Conservation (phyloP, 2,329 filamentous ascomycete species). For the Pseudopyrenochaeta lycopersici region DNA sequence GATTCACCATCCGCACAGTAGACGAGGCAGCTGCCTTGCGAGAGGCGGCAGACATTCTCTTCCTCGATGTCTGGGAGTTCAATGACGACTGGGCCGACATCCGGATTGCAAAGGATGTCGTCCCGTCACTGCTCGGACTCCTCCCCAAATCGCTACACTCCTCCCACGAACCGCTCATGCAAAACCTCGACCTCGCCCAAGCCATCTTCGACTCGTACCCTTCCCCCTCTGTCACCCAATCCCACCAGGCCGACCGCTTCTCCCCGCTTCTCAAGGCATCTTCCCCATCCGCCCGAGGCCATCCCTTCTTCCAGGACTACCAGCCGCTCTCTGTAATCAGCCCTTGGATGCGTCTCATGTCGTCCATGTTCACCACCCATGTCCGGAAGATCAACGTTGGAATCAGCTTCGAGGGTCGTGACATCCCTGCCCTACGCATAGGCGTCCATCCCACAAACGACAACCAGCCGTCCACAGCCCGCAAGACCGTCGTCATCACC, state of each 20-base stretch:
- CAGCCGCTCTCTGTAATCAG: constrained; percentile 84
- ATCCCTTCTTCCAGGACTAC: constrained; percentile 89
- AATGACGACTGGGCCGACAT: constrained; percentile 86
- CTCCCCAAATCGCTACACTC: constrained; percentile 77
- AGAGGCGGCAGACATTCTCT: constrained; percentile 76
- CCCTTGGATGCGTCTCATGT: constrained; percentile 91
- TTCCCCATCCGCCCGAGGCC: constrained; percentile 58
- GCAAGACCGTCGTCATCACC: constrained; percentile 81
- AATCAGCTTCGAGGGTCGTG: constrained; percentile 85
- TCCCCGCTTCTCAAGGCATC: constrained; percentile 36
- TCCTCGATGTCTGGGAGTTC: constrained; percentile 91
- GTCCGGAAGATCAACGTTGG: constrained; percentile 79
- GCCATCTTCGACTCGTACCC: constrained; percentile 82
- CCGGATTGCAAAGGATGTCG: constrained; percentile 76
- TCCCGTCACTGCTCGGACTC: constrained; percentile 79
- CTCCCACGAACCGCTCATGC: constrained; percentile 78
- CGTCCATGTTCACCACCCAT: constrained; percentile 87
- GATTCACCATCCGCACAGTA: constrained; percentile 79
- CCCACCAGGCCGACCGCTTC: constrained; percentile 37
- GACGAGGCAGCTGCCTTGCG: constrained; percentile 75
- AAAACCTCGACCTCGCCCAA: constrained; percentile 73
- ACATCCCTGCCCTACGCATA: constrained; percentile 83
- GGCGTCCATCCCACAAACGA: constrained; percentile 67
- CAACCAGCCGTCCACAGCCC: constrained; percentile 56
- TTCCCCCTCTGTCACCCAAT: constrained; percentile 46